A percentile compares a stretch with the other conserved stretches of the same genome.
phyloP scores from a whole-genome alignment of 208 protist species.

The Leptomonas pyrrhocoris region DNA sequence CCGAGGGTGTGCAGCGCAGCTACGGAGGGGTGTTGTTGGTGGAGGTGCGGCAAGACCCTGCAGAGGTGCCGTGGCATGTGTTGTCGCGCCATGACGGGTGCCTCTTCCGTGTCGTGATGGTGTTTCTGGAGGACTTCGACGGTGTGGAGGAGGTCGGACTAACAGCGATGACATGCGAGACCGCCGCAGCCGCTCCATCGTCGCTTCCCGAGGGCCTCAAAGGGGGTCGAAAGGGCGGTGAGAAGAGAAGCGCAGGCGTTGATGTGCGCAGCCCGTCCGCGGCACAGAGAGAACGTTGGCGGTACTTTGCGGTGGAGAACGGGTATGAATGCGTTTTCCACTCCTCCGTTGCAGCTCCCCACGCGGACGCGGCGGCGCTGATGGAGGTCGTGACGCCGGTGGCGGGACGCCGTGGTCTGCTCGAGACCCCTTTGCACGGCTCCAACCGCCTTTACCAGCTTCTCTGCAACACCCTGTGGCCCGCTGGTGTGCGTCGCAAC shows the following conservation, averaged over 20 bases:
- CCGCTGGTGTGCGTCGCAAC: conserved; percentile 18
- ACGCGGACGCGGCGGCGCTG: not conserved
- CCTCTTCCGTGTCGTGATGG: conserved; percentile 46
- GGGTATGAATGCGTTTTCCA: conserved; percentile 37
- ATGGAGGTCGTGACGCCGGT: conserved; percentile 12
- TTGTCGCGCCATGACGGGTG: conserved; percentile 23
- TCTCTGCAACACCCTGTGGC: conserved; percentile 69
- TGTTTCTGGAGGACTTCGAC: conserved; percentile 25
- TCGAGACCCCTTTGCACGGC: conserved; percentile 42
- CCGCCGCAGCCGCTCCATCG: not conserved
- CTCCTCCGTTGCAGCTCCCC: not conserved
- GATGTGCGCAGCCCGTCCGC: not conserved
- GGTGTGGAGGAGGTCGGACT: not conserved
- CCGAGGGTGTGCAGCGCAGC: not conserved
- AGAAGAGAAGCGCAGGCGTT: not conserved
- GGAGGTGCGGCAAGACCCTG: conserved; percentile 28
- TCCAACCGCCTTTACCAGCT: conserved; percentile 55
- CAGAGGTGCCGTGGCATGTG: conserved; percentile 51
- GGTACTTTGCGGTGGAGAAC: conserved; percentile 33
- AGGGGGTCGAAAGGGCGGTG: not conserved
- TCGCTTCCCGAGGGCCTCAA: not conserved
- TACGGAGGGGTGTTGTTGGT: conserved; percentile 55
- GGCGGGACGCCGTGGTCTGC: conserved; percentile 34
- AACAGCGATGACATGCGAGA: not conserved
- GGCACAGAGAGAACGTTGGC: conserved; percentile 24